Percentiles rank a stretch among this genome's conserved stretches.
Conservation (phyloP, 2,329 filamentous ascomycete species). For the Trichoderma sp. region DNA sequence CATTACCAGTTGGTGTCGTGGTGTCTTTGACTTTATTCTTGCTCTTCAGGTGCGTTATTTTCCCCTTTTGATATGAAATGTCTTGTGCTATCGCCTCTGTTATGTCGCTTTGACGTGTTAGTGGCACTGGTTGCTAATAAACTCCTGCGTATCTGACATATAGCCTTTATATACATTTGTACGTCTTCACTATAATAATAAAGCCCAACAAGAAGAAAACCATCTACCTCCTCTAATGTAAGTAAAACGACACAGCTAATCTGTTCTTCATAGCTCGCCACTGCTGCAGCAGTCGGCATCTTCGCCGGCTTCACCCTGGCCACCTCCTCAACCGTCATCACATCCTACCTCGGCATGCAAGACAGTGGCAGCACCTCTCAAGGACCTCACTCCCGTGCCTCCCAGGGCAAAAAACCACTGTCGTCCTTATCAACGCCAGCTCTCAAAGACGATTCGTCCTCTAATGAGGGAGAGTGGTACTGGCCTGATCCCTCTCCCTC, state of each 20-base stretch:
- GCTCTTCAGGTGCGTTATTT: slow-evolving; percentile 38
- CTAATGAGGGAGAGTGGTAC: slow-evolving; percentile 40
- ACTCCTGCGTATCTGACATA: neutral
- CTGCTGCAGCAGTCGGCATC: slow-evolving; percentile 66
- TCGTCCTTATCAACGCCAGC: slow-evolving; percentile 23
- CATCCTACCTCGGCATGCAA: slow-evolving; percentile 48
- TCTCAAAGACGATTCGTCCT: slow-evolving; percentile 26
- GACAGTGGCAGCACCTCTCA: slow-evolving; percentile 22
- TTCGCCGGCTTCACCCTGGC: slow-evolving; percentile 59
- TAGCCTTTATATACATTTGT: slow-evolving; percentile 47
- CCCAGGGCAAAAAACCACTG: slow-evolving; percentile 20
- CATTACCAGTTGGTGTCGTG: slow-evolving; percentile 25
- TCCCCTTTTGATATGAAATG: neutral
- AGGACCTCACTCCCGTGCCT: slow-evolving; percentile 7
- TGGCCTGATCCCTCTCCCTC: slow-evolving; percentile 38
- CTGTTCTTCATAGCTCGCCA: slow-evolving; percentile 48
- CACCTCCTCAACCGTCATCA: slow-evolving; percentile 54
- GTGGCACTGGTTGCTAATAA: neutral
- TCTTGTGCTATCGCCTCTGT: neutral
- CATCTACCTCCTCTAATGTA: slow-evolving; percentile 22
- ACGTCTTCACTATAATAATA: neutral
- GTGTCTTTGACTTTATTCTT: slow-evolving; percentile 30
- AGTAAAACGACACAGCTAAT: neutral
- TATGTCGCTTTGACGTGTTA: neutral
- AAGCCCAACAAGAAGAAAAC: neutral